These are phyloP conservation scores for Amphibolis antarctica DNA, from an alignment of 106 monocot species.

Conservation along the genomic window DNA sequence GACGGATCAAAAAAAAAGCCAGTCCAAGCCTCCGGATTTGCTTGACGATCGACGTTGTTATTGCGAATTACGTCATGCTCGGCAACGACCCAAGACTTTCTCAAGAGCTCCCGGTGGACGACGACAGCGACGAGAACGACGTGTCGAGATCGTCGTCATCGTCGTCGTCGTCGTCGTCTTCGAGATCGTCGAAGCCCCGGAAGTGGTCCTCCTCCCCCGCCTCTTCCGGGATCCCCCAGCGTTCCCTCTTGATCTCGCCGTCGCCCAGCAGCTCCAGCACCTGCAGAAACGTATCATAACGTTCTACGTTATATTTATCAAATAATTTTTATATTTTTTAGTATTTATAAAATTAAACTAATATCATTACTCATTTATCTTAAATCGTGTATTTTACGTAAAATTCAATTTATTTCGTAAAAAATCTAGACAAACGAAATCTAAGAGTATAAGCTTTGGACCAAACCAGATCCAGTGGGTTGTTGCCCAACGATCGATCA, in stretches of 20 bases:
- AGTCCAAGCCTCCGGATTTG: too few relatives aligned
- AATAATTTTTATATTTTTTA: background rate
- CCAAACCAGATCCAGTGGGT: background rate
- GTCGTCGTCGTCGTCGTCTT: background rate
- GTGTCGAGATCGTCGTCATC: background rate
- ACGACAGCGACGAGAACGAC: conserved; percentile 1
- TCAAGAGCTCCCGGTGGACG: conserved; percentile 3
- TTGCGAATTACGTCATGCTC: too few relatives aligned
- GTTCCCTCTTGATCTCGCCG: conserved; percentile 1
- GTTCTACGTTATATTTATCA: background rate
- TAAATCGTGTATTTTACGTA: too few relatives aligned
- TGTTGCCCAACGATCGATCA: background rate
- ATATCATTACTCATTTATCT: too few relatives aligned
- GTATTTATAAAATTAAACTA: background rate
- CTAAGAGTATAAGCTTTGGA: background rate
- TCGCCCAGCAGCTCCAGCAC: conserved; percentile 6
- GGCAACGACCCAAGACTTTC: too few relatives aligned
- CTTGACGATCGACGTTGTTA: too few relatives aligned
- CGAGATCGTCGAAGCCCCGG: conserved; percentile 7
- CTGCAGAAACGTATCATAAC: conserved; percentile 2
- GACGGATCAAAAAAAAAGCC: too few relatives aligned
- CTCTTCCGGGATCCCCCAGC: conserved; percentile 3
- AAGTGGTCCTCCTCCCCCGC: background rate
- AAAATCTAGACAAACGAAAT: too few relatives aligned
- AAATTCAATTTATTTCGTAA: too few relatives aligned